phyloP scores from a whole-genome alignment of 768 basidiomycete species.

The Psilocybe subaeruginosa region DNA sequence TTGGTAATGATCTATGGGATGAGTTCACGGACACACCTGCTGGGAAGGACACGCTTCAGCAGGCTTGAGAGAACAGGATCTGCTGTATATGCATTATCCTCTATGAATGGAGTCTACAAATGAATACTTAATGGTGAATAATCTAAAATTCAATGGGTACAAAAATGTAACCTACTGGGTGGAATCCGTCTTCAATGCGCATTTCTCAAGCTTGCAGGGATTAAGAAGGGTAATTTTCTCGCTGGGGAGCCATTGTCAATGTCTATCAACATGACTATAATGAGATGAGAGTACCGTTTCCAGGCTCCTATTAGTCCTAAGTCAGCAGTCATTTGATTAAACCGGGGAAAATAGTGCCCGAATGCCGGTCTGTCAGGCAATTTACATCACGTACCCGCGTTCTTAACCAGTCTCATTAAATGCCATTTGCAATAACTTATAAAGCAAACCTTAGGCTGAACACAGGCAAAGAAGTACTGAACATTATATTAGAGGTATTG shows the following conservation, averaged over 20 bases:
- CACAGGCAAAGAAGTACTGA: no score
- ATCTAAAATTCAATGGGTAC: background rate
- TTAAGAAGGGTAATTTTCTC: background rate
- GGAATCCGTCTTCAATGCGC: conserved; percentile 71
- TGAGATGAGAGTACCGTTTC: no score
- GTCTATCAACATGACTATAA: background rate
- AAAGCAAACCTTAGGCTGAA: no score
- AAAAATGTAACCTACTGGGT: conserved; percentile 42
- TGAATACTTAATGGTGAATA: background rate
- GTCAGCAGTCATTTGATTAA: no score
- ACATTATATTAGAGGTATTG: no score
- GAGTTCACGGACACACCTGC: conserved; percentile 30
- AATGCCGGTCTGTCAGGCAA: no score
- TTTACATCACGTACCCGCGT: no score
- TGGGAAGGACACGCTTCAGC: conserved; percentile 59
- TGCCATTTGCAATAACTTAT: no score
- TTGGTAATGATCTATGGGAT: background rate
- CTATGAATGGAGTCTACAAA: conserved; percentile 50
- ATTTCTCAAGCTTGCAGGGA: conserved; percentile 26
- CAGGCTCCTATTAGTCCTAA: no score
- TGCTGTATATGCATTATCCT: conserved; percentile 61
- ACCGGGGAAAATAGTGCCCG: no score
- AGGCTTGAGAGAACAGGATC: conserved; percentile 67
- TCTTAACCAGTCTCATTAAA: no score
- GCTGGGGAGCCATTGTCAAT: background rate